These are phyloP conservation scores for Sphaerosporella brunnea DNA, from an alignment of 495 filamentous ascomycete genomes.

Conservation along the genomic window DNA sequence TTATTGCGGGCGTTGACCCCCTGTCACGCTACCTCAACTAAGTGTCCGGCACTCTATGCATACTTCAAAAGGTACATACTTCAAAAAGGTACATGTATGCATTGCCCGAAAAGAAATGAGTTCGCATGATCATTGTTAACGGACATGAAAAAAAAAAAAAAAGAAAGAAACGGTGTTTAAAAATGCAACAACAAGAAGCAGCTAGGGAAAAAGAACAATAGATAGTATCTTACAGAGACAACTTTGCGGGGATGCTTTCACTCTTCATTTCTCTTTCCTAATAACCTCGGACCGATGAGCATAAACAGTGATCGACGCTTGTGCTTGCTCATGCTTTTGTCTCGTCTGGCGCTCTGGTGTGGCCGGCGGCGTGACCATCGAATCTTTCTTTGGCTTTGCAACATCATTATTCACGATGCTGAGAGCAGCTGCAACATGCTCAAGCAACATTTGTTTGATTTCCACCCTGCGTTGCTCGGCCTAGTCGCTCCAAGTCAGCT, in stretches of 20 bases:
- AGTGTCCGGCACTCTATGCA: no score
- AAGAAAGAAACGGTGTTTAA: background rate
- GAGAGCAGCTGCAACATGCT: constrained; percentile 49
- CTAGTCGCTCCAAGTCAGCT: constrained; percentile 13
- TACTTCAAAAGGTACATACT: no score
- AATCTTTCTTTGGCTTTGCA: background rate
- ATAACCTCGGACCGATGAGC: constrained; percentile 45
- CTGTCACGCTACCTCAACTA: no score
- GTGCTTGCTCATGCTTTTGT: constrained; percentile 2
- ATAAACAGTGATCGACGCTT: constrained; percentile 32
- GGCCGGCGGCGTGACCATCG: constrained; percentile 27
- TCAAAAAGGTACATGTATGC: no score
- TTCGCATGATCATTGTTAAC: background rate
- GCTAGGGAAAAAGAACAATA: no score
- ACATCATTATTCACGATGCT: constrained; percentile 10
- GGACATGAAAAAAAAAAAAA: background rate
- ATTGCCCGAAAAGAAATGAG: background rate
- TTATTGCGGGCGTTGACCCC: no score
- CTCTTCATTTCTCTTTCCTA: no score
- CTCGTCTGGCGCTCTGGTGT: constrained; percentile 28
- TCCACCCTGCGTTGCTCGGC: constrained; percentile 54
- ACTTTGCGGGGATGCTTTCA: no score
- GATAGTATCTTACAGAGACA: no score
- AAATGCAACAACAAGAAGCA: no score
- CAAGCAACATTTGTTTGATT: constrained; percentile 57